These are phyloP conservation scores for Colletotrichum sp. DNA, from an alignment of 2,329 filamentous ascomycete genomes.

Conservation along the genomic window DNA sequence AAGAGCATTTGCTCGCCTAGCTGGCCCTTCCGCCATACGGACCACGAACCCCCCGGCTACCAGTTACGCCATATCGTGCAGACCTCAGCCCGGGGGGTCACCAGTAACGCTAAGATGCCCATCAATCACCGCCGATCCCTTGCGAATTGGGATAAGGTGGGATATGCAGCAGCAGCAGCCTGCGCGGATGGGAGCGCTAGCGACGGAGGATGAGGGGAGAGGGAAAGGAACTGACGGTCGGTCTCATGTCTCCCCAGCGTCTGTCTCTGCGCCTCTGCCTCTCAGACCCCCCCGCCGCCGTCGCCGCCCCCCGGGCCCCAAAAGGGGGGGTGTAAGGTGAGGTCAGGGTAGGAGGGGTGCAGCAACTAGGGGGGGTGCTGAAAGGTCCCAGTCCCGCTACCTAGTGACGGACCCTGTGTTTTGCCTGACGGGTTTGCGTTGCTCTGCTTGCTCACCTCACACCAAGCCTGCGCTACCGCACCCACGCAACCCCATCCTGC, in stretches of 20 bases:
- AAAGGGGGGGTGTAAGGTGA: background rate
- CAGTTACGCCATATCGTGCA: conserved; percentile 22
- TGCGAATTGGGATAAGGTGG: background rate
- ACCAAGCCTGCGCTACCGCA: background rate
- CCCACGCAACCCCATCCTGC: conserved; percentile 13
- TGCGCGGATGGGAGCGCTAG: conserved; percentile 1
- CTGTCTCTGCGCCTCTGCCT: background rate
- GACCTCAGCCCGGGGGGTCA: background rate
- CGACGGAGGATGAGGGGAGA: background rate
- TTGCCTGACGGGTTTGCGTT: conserved; percentile 4
- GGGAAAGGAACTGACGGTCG: background rate
- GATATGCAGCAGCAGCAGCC: conserved; percentile 8
- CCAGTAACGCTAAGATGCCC: conserved; percentile 9
- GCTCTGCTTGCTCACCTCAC: background rate
- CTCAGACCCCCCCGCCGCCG: background rate
- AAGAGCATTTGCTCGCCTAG: background rate
- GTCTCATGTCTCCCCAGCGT: background rate
- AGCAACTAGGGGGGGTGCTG: background rate
- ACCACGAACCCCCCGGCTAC: background rate
- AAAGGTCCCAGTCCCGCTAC: background rate
- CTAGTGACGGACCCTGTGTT: conserved; percentile 19
- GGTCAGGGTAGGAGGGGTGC: background rate
- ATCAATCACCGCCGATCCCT: conserved; percentile 23
- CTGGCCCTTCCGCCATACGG: background rate
- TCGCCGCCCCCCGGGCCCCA: background rate